Evolutionary conservation across 2,329 filamentous ascomycete genomes (phyloP), one percentile per base, ranked within the genome.

Genomic region (Daldinia sp.): DNA sequence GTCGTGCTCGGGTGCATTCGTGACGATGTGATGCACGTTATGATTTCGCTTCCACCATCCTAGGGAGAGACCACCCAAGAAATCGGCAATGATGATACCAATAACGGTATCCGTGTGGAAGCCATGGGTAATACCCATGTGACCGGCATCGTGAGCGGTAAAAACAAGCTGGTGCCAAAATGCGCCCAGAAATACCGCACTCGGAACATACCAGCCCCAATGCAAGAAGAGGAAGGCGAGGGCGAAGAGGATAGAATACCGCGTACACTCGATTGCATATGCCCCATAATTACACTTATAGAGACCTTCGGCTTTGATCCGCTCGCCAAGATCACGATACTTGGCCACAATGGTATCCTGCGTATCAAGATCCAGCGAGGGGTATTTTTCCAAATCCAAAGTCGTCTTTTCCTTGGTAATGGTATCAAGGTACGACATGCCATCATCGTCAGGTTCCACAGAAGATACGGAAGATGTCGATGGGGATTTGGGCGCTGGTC

Each of bases 11-110:
- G 94, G 93, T 48, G 92, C 92, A 79, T 98, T 98, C 18, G 96
- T 98, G 59, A 98, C 92, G 73, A 98, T 94, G 77, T 98, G 95
- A 78, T 98, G 95, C 7, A 98, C 94, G 77, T 98, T 98, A 81
- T 98, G 95, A 78, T 90, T 98, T 69, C 89, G 87, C 81, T 98
- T 98, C 95, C 96, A 99, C 96, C 96, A 99, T 50, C 95, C 93
- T 60, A 97, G 82, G 28, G 93, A 97, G 37, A 99, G 82, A 0
- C 96, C 96, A 41, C 96, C 96, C 20, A 96, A 83, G 74, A 92
- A 98, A 78, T 97, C 92, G 60, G 94, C 94, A 75, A 98, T 92
- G 71, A 97, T 82, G 76, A 98, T 97, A 55, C 93, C 95, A 69
- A 99, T 93, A 55, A 92, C 85, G 1, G 91, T 92, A 79, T 99